A percentile compares a stretch with the other conserved stretches of the same genome.
Evolutionary conservation across 768 basidiomycete species (phyloP).

Genomic region (Amanita molliuscula): DNA sequence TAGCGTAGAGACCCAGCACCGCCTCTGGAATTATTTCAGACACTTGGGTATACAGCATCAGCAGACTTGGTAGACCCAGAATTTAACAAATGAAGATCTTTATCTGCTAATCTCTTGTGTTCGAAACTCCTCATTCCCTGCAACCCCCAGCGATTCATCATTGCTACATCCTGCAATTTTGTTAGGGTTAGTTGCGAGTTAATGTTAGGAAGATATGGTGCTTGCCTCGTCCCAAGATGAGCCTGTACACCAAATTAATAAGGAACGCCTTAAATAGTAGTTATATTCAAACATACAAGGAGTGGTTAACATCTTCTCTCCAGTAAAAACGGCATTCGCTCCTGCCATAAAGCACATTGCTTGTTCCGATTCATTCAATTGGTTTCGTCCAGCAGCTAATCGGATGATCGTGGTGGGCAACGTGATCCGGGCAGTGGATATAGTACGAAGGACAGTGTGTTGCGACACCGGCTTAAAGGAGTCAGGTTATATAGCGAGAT

Average conservation of each 20-base stretch:
- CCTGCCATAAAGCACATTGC: slow-evolving; percentile 99
- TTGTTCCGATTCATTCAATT: slow-evolving; percentile 82
- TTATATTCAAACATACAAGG: slow-evolving; percentile 46
- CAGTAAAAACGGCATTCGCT: slow-evolving; percentile 98
- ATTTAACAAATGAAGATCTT: slow-evolving; percentile 28
- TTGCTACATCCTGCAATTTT: slow-evolving; percentile 65
- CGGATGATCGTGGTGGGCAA: slow-evolving; percentile 91
- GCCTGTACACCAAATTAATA: slow-evolving; percentile 29
- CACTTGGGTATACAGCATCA: neutral
- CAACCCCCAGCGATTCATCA: slow-evolving; percentile 91
- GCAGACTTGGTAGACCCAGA: slow-evolving; percentile 1
- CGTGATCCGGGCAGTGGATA: slow-evolving; percentile 89
- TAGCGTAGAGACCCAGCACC: no score
- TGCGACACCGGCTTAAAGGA: slow-evolving; percentile 59
- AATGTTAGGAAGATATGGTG: neutral
- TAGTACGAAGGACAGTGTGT: slow-evolving; percentile 83
- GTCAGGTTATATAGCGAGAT: slow-evolving; percentile 18
- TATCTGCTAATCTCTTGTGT: slow-evolving; percentile 47
- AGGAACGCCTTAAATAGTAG: neutral
- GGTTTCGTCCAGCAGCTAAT: slow-evolving; percentile 88
- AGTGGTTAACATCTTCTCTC: slow-evolving; percentile 94
- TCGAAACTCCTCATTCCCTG: slow-evolving; percentile 89
- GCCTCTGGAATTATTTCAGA: no score
- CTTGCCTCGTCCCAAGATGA: slow-evolving; percentile 89
- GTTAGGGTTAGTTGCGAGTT: slow-evolving; percentile 7